Conservation (phyloP, 2,329 filamentous ascomycete genomes). For the Fusarium napiforme region DNA sequence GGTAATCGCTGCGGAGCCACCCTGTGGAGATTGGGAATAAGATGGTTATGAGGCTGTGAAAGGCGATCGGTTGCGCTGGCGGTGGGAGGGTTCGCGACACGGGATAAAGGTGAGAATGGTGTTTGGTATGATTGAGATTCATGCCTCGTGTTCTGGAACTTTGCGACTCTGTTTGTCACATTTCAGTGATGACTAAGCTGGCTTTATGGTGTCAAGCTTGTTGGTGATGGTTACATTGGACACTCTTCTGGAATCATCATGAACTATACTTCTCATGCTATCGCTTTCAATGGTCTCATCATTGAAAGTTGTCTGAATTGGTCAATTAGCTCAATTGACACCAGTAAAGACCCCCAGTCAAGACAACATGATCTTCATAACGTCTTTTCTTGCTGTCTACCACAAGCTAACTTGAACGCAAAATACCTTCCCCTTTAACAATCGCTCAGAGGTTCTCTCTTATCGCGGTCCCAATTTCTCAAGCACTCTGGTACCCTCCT, state of each 20-base stretch:
- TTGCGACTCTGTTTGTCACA: constrained; percentile 16
- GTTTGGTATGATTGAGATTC: constrained; percentile 15
- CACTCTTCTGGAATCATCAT: not conserved
- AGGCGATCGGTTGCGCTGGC: not conserved
- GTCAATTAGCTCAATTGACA: not conserved
- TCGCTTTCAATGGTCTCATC: not conserved
- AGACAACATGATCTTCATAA: constrained; percentile 14
- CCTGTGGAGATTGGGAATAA: constrained; percentile 31
- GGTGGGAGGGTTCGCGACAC: not conserved
- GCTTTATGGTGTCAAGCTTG: not conserved
- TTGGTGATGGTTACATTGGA: constrained; percentile 17
- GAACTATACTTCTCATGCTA: not conserved
- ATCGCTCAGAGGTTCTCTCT: constrained; percentile 24
- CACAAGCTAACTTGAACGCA: constrained; percentile 32
- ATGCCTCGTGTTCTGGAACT: constrained; percentile 20
- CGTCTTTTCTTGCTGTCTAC: constrained; percentile 43
- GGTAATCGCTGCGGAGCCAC: constrained; percentile 31
- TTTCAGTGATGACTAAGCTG: constrained; percentile 35
- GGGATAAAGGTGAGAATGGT: not conserved
- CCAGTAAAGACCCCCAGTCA: not conserved
- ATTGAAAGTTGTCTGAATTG: not conserved
- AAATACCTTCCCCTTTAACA: constrained; percentile 32
- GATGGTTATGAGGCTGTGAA: not conserved
- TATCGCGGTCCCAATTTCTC: constrained; percentile 94
- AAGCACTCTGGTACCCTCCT: constrained; percentile 84